phyloP scores from a whole-genome alignment of 2,329 filamentous ascomycete species.

The Purpureocillium takamizusanense region DNA sequence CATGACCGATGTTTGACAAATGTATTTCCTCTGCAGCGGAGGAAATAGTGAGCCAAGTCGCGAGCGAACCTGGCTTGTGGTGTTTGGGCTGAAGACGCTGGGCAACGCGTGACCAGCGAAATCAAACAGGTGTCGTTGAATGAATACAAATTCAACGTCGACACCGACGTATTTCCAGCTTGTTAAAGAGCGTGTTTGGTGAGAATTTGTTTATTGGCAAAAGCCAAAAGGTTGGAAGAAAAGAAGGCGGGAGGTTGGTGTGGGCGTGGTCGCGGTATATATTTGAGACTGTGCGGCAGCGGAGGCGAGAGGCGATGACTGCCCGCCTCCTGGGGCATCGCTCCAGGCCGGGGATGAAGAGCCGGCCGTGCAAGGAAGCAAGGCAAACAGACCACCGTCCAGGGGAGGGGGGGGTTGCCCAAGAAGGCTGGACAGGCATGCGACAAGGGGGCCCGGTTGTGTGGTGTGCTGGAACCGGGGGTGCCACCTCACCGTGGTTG shows the following conservation, averaged over 20 bases:
- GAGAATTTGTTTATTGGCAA: constrained; percentile 22
- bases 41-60: constrained; percentile 20
- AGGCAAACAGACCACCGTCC: not conserved
- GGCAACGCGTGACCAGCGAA: constrained; percentile 15
- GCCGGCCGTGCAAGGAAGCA: not conserved
- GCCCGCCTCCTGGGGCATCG: not conserved
- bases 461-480: too few relatives aligned
- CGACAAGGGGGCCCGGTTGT: constrained; percentile 6
- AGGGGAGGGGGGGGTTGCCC: constrained; percentile 2
- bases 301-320: constrained; percentile 1
- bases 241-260: constrained; percentile 11
- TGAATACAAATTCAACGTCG: constrained; percentile 13
- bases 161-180: constrained; percentile 13
- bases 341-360: not conserved
- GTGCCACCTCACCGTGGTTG: not conserved
- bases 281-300: constrained; percentile 10
- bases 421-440: constrained; percentile 13
- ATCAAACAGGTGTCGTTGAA: constrained; percentile 1
- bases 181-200: constrained; percentile 4
- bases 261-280: constrained; percentile 23
- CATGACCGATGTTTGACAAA: constrained; percentile 35
- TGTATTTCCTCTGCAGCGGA: constrained; percentile 20
- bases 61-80: constrained; percentile 14
- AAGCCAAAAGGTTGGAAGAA: constrained; percentile 24
- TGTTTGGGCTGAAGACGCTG: constrained; percentile 18